Evolutionary conservation across 371 early-diverging fungal genomes (phyloP).

Genomic region (Fennellomyces sp.): DNA sequence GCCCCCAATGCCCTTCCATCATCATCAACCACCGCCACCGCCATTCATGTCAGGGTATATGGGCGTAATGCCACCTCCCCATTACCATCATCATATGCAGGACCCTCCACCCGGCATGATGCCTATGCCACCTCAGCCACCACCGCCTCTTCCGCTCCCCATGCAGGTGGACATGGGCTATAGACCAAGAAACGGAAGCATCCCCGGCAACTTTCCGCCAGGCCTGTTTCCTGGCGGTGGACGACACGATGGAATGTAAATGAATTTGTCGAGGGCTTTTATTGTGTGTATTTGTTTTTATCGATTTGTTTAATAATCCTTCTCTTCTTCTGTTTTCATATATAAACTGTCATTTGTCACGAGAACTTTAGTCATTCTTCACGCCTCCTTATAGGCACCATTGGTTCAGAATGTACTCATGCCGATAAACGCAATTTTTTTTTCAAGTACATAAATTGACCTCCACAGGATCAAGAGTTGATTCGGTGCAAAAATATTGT

Average conservation of each 20-base stretch:
- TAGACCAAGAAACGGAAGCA: slow-evolving; percentile 10
- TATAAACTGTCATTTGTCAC: too few relatives aligned
- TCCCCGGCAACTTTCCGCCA: slow-evolving; percentile 14
- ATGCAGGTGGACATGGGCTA: slow-evolving; percentile 16
- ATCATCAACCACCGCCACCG: slow-evolving; percentile 24
- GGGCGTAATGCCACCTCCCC: too few relatives aligned
- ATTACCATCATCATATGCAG: slow-evolving; percentile 19
- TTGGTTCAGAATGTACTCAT: too few relatives aligned
- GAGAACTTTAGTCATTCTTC: too few relatives aligned
- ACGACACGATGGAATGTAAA: slow-evolving; percentile 10
- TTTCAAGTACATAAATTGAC: too few relatives aligned
- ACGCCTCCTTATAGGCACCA: too few relatives aligned
- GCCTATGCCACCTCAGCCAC: slow-evolving; percentile 23
- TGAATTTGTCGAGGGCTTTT: not conserved
- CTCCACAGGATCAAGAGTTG: too few relatives aligned
- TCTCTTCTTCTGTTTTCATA: not conserved
- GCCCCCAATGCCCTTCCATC: slow-evolving; percentile 14
- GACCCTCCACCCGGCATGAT: slow-evolving; percentile 22
- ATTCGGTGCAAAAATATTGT: too few relatives aligned
- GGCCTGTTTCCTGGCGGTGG: slow-evolving; percentile 15
- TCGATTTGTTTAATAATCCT: too few relatives aligned
- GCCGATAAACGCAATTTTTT: too few relatives aligned
- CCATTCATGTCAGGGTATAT: too few relatives aligned
- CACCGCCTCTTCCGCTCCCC: slow-evolving; percentile 14
- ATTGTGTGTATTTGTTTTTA: not conserved